A percentile compares a stretch with the other conserved stretches of the same genome.
Evolutionary conservation across 257 asterid species (phyloP).

Genomic region (Solanum paucissectum): DNA sequence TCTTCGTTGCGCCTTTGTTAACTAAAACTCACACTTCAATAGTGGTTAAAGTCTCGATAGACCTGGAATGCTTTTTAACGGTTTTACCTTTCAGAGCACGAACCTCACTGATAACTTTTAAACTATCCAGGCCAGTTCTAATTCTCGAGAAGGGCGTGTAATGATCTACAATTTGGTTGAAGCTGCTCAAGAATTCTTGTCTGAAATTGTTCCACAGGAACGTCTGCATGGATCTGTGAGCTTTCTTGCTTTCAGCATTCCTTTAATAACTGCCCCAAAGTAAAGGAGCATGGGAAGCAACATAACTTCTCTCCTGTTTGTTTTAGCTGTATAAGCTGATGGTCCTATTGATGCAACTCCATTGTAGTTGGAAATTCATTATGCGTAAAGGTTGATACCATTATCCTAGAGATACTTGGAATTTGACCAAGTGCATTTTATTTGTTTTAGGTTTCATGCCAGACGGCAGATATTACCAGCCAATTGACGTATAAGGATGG

Average conservation of each 20-base stretch:
- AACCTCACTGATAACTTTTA: not conserved
- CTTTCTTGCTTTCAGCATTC: slow-evolving; percentile 1
- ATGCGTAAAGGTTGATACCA: not conserved
- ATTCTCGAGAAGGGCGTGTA: slow-evolving; percentile 98
- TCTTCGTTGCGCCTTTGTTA: not conserved
- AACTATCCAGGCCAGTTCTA: slow-evolving; percentile 68
- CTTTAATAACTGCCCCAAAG: not conserved
- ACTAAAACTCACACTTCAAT: not conserved
- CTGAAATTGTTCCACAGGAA: slow-evolving; percentile 71
- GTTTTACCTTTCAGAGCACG: not conserved
- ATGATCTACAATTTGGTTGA: slow-evolving; percentile 96
- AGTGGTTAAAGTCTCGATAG: not conserved
- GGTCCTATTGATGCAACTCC: not conserved
- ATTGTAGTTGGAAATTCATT: not conserved
- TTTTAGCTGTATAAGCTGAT: not conserved
- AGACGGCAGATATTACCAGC: slow-evolving; percentile 20
- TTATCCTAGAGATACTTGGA: not conserved
- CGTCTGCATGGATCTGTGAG: slow-evolving; percentile 49
- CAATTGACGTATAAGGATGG: slow-evolving; percentile 32
- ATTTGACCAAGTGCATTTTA: not conserved
- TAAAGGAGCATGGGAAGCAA: not conserved
- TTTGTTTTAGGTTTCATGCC: slow-evolving; percentile 25
- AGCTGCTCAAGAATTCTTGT: slow-evolving; percentile 97
- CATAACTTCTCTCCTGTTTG: not conserved
- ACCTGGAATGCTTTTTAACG: not conserved